Base-by-base conservation (phyloP, 2,329 filamentous ascomycete species). In the Furcasterigmium furcatum region DNA sequence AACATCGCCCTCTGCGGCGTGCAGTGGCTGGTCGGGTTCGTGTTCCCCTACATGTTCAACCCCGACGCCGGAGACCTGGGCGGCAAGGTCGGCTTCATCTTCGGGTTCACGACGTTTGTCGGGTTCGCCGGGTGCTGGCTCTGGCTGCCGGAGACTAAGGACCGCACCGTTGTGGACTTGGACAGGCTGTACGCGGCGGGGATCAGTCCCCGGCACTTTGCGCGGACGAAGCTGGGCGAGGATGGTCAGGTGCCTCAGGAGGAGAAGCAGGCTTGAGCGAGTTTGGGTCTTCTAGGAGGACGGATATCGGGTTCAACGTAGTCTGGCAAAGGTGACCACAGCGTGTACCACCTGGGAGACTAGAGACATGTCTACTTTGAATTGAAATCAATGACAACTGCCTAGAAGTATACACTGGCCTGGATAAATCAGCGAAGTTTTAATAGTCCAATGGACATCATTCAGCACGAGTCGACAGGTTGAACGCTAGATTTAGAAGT, bases 111-210 rank as follows among this genome's bases (percentile, higher is more conserved):
- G 12, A 67, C 63, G 46, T 46, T 62, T 2, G 42, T 66, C 0
- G 60, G 63, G 9, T 57, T 66, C 1, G 45, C 59, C 2, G 38
- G 69, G 0, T 66, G 68, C 1, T 82, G 66, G 60, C 59, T 66
- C 10, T 62, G 63, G 27, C 58, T 81, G 1, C 77, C 78, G 0
- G 77, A 82, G 54, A 79, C 76, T 60, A 74, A 72, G 56, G 71
- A 70, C 1, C 57, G 72, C n/a, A 71, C 58, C 2, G 42, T 45
- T n/a, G 30, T 34, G 30, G 30, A 34, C 30, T 13, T 34, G 30
- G 30, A 34, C 30, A 34, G 30, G 30, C 30, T 34, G 12, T 34
- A 34, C 30, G 30, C 8, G 12, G 10, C 30, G 5, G 30, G 30
- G 30, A 16, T 34, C n/a, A 34, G 30, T 13, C 30, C 30, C 8